Evolutionary conservation across 2,329 filamentous ascomycete genomes (phyloP).

Genomic region (Myriosclerotinia duriaeana): DNA sequence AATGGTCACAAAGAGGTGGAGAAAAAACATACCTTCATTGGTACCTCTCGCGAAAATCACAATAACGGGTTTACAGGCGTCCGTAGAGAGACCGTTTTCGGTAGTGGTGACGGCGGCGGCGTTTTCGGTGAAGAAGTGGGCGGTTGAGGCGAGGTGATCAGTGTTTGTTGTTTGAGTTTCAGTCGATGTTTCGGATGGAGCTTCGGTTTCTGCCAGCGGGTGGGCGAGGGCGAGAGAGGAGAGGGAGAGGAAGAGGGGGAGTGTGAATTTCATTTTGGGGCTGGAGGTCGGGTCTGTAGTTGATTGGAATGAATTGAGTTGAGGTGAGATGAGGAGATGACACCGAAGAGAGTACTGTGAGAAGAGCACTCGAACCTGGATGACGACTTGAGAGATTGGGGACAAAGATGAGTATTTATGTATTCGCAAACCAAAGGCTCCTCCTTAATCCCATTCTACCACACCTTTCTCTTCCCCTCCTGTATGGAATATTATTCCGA

Average conservation of each 20-base stretch:
- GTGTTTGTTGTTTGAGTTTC: background rate
- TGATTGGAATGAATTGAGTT: background rate
- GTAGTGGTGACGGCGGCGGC: background rate
- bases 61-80: slow-evolving; percentile 19
- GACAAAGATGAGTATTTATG: slow-evolving; percentile 6
- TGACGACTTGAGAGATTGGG: background rate
- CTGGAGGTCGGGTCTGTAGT: background rate
- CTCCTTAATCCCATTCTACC: background rate
- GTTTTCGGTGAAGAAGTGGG: background rate
- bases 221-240: slow-evolving; percentile 4
- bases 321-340: background rate
- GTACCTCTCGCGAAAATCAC: slow-evolving; percentile 51
- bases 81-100: slow-evolving; percentile 16
- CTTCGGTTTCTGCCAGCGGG: background rate
- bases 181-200: background rate
- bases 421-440: background rate
- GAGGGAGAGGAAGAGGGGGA: slow-evolving; percentile 7
- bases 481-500: background rate
- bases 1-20: background rate
- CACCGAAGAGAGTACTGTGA: slow-evolving; percentile 13
- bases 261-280: slow-evolving; percentile 4
- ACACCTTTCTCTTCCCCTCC: background rate
- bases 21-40: slow-evolving; percentile 40
- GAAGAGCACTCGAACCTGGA: slow-evolving; percentile 2
- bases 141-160: background rate